phyloP scores from a whole-genome alignment of 2,329 filamentous ascomycete genomes.

The Helicocarpus griseus region DNA sequence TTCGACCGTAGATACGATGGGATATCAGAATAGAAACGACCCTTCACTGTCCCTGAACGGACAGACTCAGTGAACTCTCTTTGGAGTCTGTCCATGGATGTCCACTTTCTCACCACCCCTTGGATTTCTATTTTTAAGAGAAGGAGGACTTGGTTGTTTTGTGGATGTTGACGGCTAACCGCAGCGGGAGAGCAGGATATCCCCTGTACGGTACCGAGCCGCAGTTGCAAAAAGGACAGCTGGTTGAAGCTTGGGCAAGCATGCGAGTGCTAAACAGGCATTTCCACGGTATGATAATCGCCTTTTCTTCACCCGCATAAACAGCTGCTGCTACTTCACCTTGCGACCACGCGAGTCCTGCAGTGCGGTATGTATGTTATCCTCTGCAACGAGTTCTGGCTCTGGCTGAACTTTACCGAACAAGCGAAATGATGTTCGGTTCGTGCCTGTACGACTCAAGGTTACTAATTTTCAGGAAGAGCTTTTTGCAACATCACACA shows the following conservation, averaged over 20 bases:
- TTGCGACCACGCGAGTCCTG: no score
- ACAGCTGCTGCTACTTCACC: not conserved
- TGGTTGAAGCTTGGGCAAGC: not conserved
- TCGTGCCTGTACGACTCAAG: no score
- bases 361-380: no score
- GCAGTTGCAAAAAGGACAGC: no score
- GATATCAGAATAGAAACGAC: not conserved
- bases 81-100: no score
- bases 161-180: not conserved
- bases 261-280: constrained; percentile 1
- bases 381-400: no score
- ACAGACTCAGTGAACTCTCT: no score
- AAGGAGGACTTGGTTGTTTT: not conserved
- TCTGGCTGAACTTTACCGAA: no score
- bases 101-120: not conserved
- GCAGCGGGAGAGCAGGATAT: not conserved
- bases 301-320: not conserved
- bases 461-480: no score
- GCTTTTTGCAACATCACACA: not conserved
- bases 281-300: no score
- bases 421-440: no score
- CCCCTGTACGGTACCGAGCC: not conserved
- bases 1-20: not conserved
- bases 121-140: not conserved
- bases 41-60: no score